Evolutionary conservation across 2,329 filamentous ascomycete genomes (phyloP).

Genomic region (Calonectria montana): DNA sequence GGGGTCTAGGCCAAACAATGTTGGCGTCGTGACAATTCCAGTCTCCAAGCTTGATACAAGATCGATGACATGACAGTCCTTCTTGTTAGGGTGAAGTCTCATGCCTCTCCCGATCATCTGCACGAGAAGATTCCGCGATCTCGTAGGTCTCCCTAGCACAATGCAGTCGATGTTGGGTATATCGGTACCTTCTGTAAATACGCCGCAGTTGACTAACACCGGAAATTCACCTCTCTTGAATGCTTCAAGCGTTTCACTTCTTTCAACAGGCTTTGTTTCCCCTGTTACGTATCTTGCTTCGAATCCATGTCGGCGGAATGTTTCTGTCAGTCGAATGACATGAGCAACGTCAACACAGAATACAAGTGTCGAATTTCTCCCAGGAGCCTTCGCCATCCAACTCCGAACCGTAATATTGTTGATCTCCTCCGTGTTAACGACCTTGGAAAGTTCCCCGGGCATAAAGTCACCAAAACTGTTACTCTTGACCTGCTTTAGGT

Average conservation of each 20-base stretch:
- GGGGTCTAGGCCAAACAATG: conserved; percentile 92
- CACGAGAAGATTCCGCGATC: conserved; percentile 90
- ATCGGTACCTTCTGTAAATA: conserved; percentile 97
- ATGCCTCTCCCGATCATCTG: conserved; percentile 99
- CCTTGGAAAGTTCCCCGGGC: conserved; percentile 78
- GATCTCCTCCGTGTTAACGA: conserved; percentile 82
- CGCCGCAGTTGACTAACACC: conserved; percentile 92
- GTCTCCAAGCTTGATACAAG: conserved; percentile 89
- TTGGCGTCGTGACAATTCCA: conserved; percentile 90
- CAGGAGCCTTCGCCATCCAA: conserved; percentile 82
- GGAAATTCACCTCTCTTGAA: conserved; percentile 84
- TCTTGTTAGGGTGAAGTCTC: conserved; percentile 82
- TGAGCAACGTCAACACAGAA: conserved; percentile 95
- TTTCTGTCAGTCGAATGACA: conserved; percentile 77
- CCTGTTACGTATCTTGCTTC: conserved; percentile 91
- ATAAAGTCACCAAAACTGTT: conserved; percentile 80
- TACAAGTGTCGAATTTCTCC: conserved; percentile 85
- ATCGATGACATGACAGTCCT: conserved; percentile 94
- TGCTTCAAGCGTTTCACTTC: conserved; percentile 76
- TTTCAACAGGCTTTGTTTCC: conserved; percentile 76
- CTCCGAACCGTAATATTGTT: conserved; percentile 89
- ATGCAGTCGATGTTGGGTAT: conserved; percentile 98
- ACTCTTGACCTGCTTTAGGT: conserved; percentile 77
- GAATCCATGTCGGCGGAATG: conserved; percentile 81
- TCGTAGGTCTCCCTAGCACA: conserved; percentile 86